phyloP scores from a whole-genome alignment of 2,329 filamentous ascomycete species.

The Aspergillus glaucus region DNA sequence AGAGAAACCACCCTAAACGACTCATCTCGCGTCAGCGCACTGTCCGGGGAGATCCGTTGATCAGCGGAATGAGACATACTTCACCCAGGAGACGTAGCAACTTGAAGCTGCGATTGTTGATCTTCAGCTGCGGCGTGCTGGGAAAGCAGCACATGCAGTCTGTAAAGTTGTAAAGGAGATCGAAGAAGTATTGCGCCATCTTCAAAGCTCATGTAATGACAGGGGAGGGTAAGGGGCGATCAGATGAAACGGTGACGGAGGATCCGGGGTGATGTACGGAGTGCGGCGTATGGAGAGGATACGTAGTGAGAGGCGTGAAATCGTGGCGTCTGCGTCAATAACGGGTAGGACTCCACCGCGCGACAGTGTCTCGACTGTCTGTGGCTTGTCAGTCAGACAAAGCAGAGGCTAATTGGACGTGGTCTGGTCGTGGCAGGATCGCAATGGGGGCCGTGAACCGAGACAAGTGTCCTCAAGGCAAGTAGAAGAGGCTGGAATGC shows the following conservation, averaged over 20 bases:
- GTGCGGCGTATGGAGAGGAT: neutral
- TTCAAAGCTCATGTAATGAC: neutral
- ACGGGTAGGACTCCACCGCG: too few relatives aligned
- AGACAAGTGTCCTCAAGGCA: neutral
- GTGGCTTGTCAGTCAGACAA: neutral
- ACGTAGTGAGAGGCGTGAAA: neutral
- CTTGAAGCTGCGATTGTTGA: slow-evolving; percentile 93
- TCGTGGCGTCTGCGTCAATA: neutral
- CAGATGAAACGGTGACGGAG: neutral
- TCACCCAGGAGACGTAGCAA: slow-evolving; percentile 89
- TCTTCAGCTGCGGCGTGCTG: slow-evolving; percentile 85
- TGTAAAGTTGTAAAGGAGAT: slow-evolving; percentile 83
- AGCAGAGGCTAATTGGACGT: neutral
- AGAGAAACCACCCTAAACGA: slow-evolving; percentile 77
- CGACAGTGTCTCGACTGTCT: neutral
- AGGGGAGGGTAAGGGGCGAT: neutral
- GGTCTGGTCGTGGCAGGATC: neutral
- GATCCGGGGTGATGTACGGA: neutral
- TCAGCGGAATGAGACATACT: slow-evolving; percentile 44
- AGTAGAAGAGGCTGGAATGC: neutral
- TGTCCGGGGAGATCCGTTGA: neutral
- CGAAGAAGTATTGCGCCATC: slow-evolving; percentile 80
- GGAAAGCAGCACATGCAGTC: slow-evolving; percentile 97
- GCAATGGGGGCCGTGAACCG: neutral
- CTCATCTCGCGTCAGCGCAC: neutral